Base-by-base conservation (phyloP, 768 basidiomycete species). In the Pisolithus microcarpus region DNA sequence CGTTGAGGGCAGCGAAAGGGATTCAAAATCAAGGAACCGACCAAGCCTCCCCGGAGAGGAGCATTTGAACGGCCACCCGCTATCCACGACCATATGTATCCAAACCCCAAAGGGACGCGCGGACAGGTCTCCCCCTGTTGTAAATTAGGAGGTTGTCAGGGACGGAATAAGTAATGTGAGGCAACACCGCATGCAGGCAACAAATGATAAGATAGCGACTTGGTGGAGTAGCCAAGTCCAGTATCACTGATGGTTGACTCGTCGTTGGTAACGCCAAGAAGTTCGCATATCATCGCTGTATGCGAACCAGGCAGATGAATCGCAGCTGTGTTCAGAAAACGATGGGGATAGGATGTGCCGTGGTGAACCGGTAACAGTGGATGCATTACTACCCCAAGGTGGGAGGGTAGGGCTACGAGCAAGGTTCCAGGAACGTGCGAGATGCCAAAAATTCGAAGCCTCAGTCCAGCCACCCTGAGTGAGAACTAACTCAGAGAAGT, bases 11-110 rank as follows among this genome's bases (percentile, higher is more conserved):
- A 84, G 69, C 19, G 70, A 63, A 23, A 89, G 65, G 7, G 79
- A 72, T 40, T 76, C 67, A 5, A 83, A 75, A 11, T 88, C 90
- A 91, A 67, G 52, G 78, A 81, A 8, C 90, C 90, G 21, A 91
- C 66, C 13, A 91, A 70, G 21, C 90, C 90, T 34, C 88, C 90
- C 87, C 88, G 90, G 63, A 91, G 91, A 0, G 88, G 89, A 40
- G 81, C 64, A 9, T 80, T 74, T 87, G 67, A 84, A 89, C 26
- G 26, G 26, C 26, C 26, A n/a, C 68, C 62, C 23, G 78, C 74
- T 21, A 89, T 68, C 86, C 86, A 91, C 37, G 79, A 68, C 88
- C 88, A 91, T 31, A 89, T 72, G 56, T 82, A 79, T 21, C 65
- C 61, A n/a, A 69, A 55, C 42, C 67, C 74, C 16, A 87, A 69